phyloP scores from a whole-genome alignment of 768 basidiomycete species.

The Boletus eberwhitei region DNA sequence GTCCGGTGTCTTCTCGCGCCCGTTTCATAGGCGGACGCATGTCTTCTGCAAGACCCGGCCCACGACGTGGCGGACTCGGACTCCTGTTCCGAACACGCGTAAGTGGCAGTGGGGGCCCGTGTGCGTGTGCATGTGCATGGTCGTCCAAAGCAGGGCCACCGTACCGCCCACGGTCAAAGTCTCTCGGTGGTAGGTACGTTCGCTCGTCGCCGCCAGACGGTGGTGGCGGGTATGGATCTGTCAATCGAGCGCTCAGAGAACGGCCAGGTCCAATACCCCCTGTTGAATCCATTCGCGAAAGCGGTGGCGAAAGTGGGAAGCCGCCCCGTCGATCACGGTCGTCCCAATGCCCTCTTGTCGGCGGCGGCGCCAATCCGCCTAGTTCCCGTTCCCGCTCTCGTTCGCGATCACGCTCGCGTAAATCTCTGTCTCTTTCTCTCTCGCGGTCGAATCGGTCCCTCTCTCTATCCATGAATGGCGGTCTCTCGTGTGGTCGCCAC shows the following conservation, averaged over 20 bases:
- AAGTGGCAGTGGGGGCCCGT: slow-evolving; percentile 22
- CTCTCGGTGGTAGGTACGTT: slow-evolving; percentile 23
- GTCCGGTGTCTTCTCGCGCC: slow-evolving; percentile 40
- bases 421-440: slow-evolving; percentile 25
- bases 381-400: slow-evolving; percentile 31
- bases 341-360: slow-evolving; percentile 36
- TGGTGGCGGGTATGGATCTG: slow-evolving; percentile 23
- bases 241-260: slow-evolving; percentile 28
- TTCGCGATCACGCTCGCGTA: slow-evolving; percentile 38
- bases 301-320: slow-evolving; percentile 21
- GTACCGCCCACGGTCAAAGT: slow-evolving; percentile 31
- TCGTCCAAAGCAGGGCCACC: slow-evolving; percentile 10
- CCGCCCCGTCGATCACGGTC: slow-evolving; percentile 37
- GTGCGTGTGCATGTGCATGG: slow-evolving; percentile 5
- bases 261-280: slow-evolving; percentile 13
- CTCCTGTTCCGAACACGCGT: slow-evolving; percentile 46
- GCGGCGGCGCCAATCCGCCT: slow-evolving; percentile 8
- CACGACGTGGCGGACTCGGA: slow-evolving; percentile 38
- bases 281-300: slow-evolving; percentile 15
- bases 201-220: slow-evolving; percentile 20
- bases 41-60: slow-evolving; percentile 33
- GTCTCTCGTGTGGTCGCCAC: slow-evolving; percentile 37
- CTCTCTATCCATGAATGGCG: slow-evolving; percentile 26
- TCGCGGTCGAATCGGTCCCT: slow-evolving; percentile 42
- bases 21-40: slow-evolving; percentile 45